These are phyloP conservation scores for Colletotrichum graminicola DNA, from an alignment of 2,329 filamentous ascomycete genomes.

Conservation along the genomic window DNA sequence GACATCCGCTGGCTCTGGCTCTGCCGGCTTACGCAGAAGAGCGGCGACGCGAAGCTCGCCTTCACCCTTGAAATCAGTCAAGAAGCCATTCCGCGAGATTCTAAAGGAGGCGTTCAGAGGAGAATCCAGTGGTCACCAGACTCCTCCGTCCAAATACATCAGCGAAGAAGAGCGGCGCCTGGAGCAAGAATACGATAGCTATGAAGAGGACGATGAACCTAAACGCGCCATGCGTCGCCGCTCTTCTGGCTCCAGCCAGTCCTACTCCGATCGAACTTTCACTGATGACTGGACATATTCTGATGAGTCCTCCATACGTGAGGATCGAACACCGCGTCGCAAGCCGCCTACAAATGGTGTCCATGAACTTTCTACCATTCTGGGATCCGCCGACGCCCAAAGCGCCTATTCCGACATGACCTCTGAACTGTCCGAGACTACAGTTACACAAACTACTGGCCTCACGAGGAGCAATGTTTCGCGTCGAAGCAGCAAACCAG, in stretches of 20 bases:
- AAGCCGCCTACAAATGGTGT: conserved; percentile 66
- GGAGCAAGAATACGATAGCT: conserved; percentile 45
- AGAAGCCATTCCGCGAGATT: conserved; percentile 68
- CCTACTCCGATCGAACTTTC: conserved; percentile 42
- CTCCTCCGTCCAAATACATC: conserved; percentile 62
- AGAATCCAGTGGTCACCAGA: conserved; percentile 64
- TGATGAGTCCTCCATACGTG: conserved; percentile 46
- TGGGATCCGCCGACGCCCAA: conserved; percentile 62
- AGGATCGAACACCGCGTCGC: conserved; percentile 48
- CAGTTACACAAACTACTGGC: conserved; percentile 65
- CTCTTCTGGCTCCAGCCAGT: conserved; percentile 51
- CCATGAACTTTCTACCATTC: conserved; percentile 69
- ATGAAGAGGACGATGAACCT: conserved; percentile 44
- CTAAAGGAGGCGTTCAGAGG: conserved; percentile 73
- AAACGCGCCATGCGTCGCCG: conserved; percentile 45
- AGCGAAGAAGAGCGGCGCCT: conserved; percentile 58
- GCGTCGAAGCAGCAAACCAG: conserved; percentile 63
- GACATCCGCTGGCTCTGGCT: conserved; percentile 53
- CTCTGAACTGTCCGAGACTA: conserved; percentile 63
- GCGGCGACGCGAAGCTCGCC: conserved; percentile 65
- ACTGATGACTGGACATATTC: conserved; percentile 35
- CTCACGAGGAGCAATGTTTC: conserved; percentile 62
- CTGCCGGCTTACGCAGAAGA: conserved; percentile 63
- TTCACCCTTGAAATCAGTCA: conserved; percentile 63
- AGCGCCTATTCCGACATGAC: conserved; percentile 63